Base-by-base conservation (phyloP, 805 yeast species). In the Candida fluviatilis region DNA sequence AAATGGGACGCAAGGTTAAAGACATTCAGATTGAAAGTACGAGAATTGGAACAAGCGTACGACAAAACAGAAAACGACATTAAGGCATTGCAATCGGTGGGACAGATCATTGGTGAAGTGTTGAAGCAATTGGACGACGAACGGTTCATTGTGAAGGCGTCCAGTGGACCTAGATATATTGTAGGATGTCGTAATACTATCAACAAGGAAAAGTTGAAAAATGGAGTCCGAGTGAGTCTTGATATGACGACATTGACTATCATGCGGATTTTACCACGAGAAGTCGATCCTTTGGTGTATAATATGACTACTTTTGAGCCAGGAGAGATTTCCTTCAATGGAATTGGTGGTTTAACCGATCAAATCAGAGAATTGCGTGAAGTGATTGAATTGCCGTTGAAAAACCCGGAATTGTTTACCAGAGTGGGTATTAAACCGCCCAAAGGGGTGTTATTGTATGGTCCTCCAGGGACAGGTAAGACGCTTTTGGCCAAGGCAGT, bases 361-460 rank as follows among this genome's bases (percentile, higher is more conserved):
- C 99, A 93, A 64, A 89, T 93, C 51, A 76, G 98, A 54, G 98
- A 93, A 66, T 75, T 93, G 51, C 81, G 99, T 62, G 99, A 93
- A 68, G 99, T 93, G 40, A 93, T 93, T 59, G 99, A 93, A 66
- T 71, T 93, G 54, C 99, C 99, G 2, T 75, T 93, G 57, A 93
- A 93, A 64, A 93, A 93, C 62, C 99, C 99, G 2, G 99, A 93
- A 65, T 75, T 93, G 52, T 93, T 93, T 63, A 71, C 85, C 45
- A 81, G 99, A 60, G 96, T 93, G 24, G 99, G 99, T 35, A 93
- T 93, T 63, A 89, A 89, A 58, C 95, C 97, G n/a, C 99, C 99
- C 41, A 93, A 93, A 64, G 99, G 98, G 61, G 98, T 91, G 18
- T 69, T 93, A 45, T 73, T 93, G 37, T 93, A 93, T 58, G 99